phyloP scores from a whole-genome alignment of 768 basidiomycete genomes.

The Pleurotus djamor region DNA sequence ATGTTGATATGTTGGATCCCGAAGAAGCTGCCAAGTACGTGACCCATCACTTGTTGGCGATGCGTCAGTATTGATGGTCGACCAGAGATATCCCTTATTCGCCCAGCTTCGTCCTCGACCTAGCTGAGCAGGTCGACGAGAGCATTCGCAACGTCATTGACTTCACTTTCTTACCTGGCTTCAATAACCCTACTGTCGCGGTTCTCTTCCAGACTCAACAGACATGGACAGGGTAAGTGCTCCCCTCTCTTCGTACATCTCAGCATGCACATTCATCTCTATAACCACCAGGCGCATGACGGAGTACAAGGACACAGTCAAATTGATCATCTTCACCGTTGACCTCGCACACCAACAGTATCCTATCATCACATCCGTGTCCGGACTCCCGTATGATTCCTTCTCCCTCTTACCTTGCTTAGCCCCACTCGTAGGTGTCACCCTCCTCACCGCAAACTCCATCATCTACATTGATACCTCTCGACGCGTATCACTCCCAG shows the following conservation, averaged over 20 bases:
- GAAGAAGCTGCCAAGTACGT: constrained; percentile 55
- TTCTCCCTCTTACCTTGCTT: constrained; percentile 68
- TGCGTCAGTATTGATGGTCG: constrained; percentile 6
- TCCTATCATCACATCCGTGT: constrained; percentile 74
- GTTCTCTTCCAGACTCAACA: constrained; percentile 83
- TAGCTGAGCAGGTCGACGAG: constrained; percentile 70
- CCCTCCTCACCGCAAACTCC: constrained; percentile 76
- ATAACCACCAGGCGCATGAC: constrained; percentile 61
- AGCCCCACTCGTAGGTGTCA: constrained; percentile 74
- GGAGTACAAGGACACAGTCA: constrained; percentile 81
- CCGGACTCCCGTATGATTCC: constrained; percentile 74
- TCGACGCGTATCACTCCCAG: constrained; percentile 64
- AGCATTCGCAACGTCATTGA: constrained; percentile 84
- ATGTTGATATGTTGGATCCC: constrained; percentile 75
- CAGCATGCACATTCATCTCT: not conserved
- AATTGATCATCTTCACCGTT: constrained; percentile 82
- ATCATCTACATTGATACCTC: constrained; percentile 87
- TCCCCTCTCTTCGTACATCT: not conserved
- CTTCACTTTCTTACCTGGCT: constrained; percentile 89
- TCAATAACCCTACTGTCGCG: constrained; percentile 92
- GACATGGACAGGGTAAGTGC: constrained; percentile 86
- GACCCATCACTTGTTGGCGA: not conserved
- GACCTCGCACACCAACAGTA: constrained; percentile 79
- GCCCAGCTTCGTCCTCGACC: constrained; percentile 87
- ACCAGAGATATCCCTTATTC: constrained; percentile 87